Base-by-base conservation (phyloP, 495 filamentous ascomycete genomes). In the Podospora pseudoanserina region DNA sequence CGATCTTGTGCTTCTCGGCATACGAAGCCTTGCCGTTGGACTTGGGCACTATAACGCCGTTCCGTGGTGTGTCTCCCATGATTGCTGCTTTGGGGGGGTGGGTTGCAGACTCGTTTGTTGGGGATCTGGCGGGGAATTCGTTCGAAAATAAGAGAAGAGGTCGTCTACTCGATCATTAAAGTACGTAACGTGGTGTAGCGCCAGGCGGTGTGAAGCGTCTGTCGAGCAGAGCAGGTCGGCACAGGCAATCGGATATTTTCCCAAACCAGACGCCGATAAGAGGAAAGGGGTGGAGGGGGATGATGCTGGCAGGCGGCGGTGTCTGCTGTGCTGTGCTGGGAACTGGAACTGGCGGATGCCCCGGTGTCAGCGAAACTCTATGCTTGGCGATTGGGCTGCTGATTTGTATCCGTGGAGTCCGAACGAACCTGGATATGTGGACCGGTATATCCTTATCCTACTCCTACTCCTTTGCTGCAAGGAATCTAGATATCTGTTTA, bases 1-100 rank as follows among this genome's bases (percentile, higher is more conserved):
- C 86, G 32, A 99, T 74, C 71, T 92, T 89, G 81, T 90, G 85
- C 79, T 91, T 92, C 60, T 91, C 88, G 63, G 92, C 88, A 69
- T 88, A 88, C 16, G 87, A 87, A 76, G 73, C 76, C 65, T 76
- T 80, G 76, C 83, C 84, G 68, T 85, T 87, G 32, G 71, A 56
- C 44, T 80, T 67, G n/a, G 84, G 82, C 11, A 82, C 81, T 23
- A 78, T 78, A 23, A 72, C 68, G 55, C 70, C 70, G 58, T 70
- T 73, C 72, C 71, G 68, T 60, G 89, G 90, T 67, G 79, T 72
- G 62, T 81, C 74, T 28, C 79, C 70, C 77, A 83, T 82, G 27
- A 71, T 76, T 68, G 75, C 74, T 70, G 70, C 9, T 68, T 23
- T 55, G 44, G 27, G 57, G 20, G 54, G 9, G n/a, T 65, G 56